Evolutionary conservation across 345 rosid species (phyloP).

Genomic region (Ailanthus altissimus): DNA sequence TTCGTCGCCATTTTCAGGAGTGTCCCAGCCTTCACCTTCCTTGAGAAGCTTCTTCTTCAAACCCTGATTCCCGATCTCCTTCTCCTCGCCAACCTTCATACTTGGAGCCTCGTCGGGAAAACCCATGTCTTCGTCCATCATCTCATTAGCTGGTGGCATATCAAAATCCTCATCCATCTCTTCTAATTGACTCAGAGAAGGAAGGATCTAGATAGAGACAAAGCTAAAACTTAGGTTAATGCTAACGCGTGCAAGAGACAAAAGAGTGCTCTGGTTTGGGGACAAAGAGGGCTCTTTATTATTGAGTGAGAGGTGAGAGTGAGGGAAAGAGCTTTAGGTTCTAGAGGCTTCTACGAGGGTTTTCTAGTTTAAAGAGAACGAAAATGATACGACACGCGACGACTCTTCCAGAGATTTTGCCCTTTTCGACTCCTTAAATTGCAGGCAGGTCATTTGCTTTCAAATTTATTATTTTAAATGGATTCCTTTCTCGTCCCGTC

Average conservation of each 20-base stretch:
- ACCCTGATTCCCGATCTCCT: conserved; percentile 76
- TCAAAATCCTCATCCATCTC: conserved; percentile 66
- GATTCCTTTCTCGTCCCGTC: too few species aligned
- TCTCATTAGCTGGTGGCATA: conserved; percentile 45
- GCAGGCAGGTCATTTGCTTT: too few species aligned
- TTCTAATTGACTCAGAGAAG: background rate
- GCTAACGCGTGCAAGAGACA: background rate
- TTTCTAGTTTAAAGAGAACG: background rate
- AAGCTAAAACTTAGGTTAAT: background rate
- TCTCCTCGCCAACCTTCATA: conserved; percentile 65
- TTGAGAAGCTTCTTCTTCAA: conserved; percentile 84
- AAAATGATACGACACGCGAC: background rate
- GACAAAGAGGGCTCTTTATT: background rate
- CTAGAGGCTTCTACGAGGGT: conserved; percentile 45
- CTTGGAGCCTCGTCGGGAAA: conserved; percentile 37
- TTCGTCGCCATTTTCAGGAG: conserved; percentile 74
- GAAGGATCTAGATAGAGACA: background rate
- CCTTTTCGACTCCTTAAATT: background rate
- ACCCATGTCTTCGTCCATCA: conserved; percentile 56
- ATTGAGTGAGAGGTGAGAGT: background rate
- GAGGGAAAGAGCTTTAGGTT: conserved; percentile 21
- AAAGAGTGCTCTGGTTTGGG: background rate
- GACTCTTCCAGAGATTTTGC: conserved; percentile 15
- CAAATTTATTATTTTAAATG: too few species aligned
- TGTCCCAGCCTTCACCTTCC: conserved; percentile 73